Evolutionary conservation across 2,329 filamentous ascomycete species (phyloP), one percentile per base, ranked within the genome.

Genomic region (Sclerotinia sclerotiorum): DNA sequence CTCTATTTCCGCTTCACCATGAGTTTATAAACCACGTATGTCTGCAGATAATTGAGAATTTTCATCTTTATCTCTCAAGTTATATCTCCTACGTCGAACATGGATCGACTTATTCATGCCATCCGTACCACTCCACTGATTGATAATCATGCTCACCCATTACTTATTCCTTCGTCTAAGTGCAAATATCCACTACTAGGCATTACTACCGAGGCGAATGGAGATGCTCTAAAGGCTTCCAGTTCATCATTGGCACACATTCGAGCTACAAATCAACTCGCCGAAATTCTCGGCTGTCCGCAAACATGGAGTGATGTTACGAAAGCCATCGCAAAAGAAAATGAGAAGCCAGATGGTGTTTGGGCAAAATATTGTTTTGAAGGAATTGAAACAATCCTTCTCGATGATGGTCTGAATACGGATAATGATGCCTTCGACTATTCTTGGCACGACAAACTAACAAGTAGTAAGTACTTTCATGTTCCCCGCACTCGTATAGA

Each of bases 381-480:
- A 17, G 91, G 91, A 1, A 90, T 92, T 39, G 88, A 94, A 76
- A 87, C 85, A 1, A 82, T 94, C 15, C 82, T 96, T 1, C 84
- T 96, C n/a, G 92, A 95, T 73, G 92, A 95, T 78, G 89, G 91
- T 0, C 79, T 94, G 10, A 84, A 85, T 65, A 80, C 82, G 19
- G 80, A 81, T 2, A 82, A 84, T 10, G 81, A 85, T 27, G 84
- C 87, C 1, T 84, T 90, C 72, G 77, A 82, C 0, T 91, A 87
- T 73, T 75, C 80, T 6, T 90, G 87, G 85, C 89, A 93, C 76
- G 84, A 90, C 76, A 80, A 82, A 29, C 90, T 90, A 72, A 89
- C 88, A 0, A 80, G 82, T 27, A 86, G 85, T 65, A 24, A 62
- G 65, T 67, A 35, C 32, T 32, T 35, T 27, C n/a, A 52, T 19